phyloP scores from a whole-genome alignment of 768 basidiomycete species.

The Tulasnella calospora region DNA sequence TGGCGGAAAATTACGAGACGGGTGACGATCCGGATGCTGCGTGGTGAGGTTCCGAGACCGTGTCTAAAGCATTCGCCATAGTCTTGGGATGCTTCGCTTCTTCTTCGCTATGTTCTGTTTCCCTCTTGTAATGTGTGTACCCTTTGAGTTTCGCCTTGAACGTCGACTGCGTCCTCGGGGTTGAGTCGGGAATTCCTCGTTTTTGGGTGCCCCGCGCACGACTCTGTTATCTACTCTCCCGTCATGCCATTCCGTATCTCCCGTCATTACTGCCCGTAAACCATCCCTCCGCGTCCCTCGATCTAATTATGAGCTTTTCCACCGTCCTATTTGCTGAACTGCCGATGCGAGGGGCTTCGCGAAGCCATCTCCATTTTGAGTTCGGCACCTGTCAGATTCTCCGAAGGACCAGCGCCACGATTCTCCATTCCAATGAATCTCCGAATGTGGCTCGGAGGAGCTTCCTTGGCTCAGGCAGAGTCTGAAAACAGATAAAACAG shows the following conservation, averaged over 20 bases:
- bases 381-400: slow-evolving; percentile 11
- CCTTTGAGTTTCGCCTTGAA: slow-evolving; percentile 13
- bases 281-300: slow-evolving; percentile 3
- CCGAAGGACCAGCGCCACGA: slow-evolving; percentile 11
- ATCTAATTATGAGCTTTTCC: slow-evolving; percentile 6
- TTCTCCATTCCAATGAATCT: slow-evolving; percentile 12
- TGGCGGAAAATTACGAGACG: slow-evolving; percentile 25
- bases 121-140: slow-evolving; percentile 14
- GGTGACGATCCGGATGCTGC: slow-evolving; percentile 19
- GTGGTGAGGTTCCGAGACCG: slow-evolving; percentile 22
- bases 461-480: not conserved
- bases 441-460: slow-evolving; percentile 8
- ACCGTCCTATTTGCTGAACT: slow-evolving; percentile 10
- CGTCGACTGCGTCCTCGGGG: slow-evolving; percentile 13
- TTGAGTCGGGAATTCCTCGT: slow-evolving; percentile 18
- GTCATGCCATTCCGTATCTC: not conserved
- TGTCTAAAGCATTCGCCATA: slow-evolving; percentile 13
- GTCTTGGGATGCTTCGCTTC: slow-evolving; percentile 14
- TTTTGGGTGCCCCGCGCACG: slow-evolving; percentile 1
- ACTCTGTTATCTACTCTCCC: not conserved
- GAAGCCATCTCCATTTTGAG: slow-evolving; percentile 10
- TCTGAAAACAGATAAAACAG: slow-evolving; percentile 6
- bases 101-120: slow-evolving; percentile 13
- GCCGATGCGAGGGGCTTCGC: not conserved
- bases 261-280: not conserved